These are phyloP conservation scores for Skeletonema potamos DNA, from an alignment of 108 stramenopile species.

Conservation along the genomic window DNA sequence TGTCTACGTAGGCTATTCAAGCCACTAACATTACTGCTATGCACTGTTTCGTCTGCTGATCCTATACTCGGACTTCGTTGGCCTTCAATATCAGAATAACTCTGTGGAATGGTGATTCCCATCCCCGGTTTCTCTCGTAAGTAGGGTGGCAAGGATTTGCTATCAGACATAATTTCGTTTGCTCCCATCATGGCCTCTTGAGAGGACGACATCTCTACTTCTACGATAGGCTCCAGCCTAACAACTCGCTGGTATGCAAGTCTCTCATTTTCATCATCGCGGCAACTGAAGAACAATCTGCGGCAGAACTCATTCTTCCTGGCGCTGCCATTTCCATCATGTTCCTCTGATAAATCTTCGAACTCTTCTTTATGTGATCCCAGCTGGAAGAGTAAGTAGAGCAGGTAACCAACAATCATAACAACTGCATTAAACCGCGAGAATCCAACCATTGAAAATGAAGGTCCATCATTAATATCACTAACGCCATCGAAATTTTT, in stretches of 20 bases:
- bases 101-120: background rate
- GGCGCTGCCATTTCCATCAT: slow-evolving; percentile 4
- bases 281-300: slow-evolving; percentile 8
- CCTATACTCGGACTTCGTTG: background rate
- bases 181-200: background rate
- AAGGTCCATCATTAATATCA: slow-evolving; percentile 47
- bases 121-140: background rate
- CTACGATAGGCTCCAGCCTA: background rate
- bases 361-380: slow-evolving; percentile 88
- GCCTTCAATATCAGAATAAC: slow-evolving; percentile 5
- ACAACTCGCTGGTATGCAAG: background rate
- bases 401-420: slow-evolving; percentile 78
- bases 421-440: slow-evolving; percentile 81
- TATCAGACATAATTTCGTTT: background rate
- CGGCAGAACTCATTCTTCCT: slow-evolving; percentile 43
- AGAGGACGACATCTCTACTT: background rate
- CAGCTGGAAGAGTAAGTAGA: slow-evolving; percentile 81
- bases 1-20: background rate
- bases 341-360: slow-evolving; percentile 61
- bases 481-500: slow-evolving; percentile 45
- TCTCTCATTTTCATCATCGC: slow-evolving; percentile 18
- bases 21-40: background rate
- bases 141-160: slow-evolving; percentile 1
- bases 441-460: slow-evolving; percentile 62
- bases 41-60: background rate